A percentile compares a stretch with the other conserved stretches of the same genome.
These are phyloP conservation scores for Aureococcus anophagefferens DNA, from an alignment of 108 stramenopile species.

Conservation along the genomic window DNA sequence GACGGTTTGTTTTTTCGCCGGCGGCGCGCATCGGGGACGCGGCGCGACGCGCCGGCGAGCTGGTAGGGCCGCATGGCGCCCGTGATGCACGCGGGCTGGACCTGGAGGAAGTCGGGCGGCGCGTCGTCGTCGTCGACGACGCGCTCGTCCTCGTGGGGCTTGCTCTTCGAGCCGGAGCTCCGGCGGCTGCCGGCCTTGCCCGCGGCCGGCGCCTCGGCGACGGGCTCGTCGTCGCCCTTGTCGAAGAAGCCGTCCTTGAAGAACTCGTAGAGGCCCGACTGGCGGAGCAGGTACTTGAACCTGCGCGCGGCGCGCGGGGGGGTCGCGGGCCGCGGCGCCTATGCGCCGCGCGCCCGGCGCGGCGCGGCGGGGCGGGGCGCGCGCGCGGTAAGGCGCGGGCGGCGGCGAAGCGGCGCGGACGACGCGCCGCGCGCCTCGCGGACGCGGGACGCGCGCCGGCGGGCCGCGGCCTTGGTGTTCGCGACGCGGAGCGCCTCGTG, in stretches of 20 bases:
- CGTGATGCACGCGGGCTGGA: slow-evolving; percentile 78
- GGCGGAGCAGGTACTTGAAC: neutral
- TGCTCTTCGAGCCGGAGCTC: neutral
- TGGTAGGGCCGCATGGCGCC: slow-evolving; percentile 82
- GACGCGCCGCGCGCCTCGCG: too few relatives aligned
- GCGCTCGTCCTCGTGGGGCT: neutral
- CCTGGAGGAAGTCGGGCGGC: slow-evolving; percentile 63
- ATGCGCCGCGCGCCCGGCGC: too few relatives aligned
- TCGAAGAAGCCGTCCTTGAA: neutral
- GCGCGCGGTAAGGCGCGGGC: too few relatives aligned
- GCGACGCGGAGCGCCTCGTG: too few relatives aligned
- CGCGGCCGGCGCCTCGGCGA: too few relatives aligned
- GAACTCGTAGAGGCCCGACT: neutral
- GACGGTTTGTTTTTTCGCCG: too few relatives aligned
- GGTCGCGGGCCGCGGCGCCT: neutral
- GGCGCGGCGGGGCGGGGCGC: too few relatives aligned
- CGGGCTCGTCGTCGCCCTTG: neutral
- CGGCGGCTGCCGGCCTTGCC: too few relatives aligned
- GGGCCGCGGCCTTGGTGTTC: too few relatives aligned
- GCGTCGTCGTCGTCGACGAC: neutral
- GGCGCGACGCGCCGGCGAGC: slow-evolving; percentile 78
- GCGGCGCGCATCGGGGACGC: too few relatives aligned
- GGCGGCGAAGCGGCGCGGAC: too few relatives aligned
- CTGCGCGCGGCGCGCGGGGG: neutral
- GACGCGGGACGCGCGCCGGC: too few relatives aligned